A percentile compares a stretch with the other conserved stretches of the same genome.
Evolutionary conservation across 148 eudicot species (phyloP).

Genomic region (Rheum nobile): DNA sequence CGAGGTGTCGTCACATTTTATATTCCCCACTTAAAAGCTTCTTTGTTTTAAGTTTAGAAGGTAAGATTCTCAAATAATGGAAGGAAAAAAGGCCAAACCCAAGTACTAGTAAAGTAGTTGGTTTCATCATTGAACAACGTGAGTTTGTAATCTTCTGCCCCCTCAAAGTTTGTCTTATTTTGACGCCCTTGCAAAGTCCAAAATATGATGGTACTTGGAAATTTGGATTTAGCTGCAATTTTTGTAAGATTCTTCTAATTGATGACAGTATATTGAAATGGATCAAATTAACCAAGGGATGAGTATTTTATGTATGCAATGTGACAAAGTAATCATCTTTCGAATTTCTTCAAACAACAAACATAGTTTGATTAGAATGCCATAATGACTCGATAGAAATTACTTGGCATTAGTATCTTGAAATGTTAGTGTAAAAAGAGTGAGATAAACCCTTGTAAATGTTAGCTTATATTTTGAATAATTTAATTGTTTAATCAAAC

Average conservation of each 20-base stretch:
- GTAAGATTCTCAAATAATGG: constrained; percentile 1
- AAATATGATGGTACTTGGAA: not conserved
- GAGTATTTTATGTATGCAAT: too few relatives aligned
- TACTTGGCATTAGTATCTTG: too few relatives aligned
- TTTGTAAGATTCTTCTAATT: not conserved
- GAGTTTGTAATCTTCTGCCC: not conserved
- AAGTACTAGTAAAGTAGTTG: not conserved
- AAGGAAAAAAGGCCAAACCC: not conserved
- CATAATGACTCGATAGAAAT: too few relatives aligned
- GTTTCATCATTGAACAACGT: not conserved
- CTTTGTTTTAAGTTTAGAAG: not conserved
- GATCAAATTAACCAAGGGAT: not conserved
- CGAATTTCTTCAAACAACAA: too few relatives aligned
- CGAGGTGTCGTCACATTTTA: not conserved
- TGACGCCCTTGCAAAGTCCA: not conserved
- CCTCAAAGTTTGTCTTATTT: constrained; percentile 2
- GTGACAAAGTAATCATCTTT: too few relatives aligned
- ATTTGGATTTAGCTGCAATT: not conserved
- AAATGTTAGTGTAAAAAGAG: too few relatives aligned
- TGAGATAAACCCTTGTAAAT: too few relatives aligned
- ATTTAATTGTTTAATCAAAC: too few relatives aligned
- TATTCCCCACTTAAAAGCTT: not conserved
- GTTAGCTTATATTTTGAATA: too few relatives aligned
- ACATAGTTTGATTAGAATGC: too few relatives aligned
- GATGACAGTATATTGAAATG: too few relatives aligned